Base-by-base conservation (phyloP, 2,329 filamentous ascomycete genomes). In the Talaromyces sp. region DNA sequence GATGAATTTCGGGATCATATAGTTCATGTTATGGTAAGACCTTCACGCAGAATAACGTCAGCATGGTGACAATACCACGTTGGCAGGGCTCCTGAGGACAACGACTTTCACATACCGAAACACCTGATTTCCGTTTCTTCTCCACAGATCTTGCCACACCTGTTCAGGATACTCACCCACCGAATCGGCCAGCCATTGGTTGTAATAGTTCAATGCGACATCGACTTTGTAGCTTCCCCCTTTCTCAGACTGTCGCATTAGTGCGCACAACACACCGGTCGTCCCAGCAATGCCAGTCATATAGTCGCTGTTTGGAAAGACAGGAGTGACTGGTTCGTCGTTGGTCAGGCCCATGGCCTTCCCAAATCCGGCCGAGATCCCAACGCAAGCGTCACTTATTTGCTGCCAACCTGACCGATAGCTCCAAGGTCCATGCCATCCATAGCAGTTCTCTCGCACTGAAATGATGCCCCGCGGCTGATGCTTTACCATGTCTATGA, bases 281-380 rank as follows among this genome's bases (percentile, higher is more conserved):
- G 73, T 73, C 2, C 80, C 80, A 14, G 68, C 66, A 1, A 78
- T 71, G 1, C 80, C 41, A 6, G 27, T 69, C 68, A 70, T 78
- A 56, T 75, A 80, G 56, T 80, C 77, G 1, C 72, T 74, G 58
- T 80, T 80, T 0, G 77, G 77, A 54, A 79, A 78, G 4, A 78
- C 66, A 0, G 78, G 76, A 3, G 77, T 80, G 0, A 80, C 77
- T 0, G 77, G 67, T 60, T 79, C 78, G 43, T 78, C 72, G 32
- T 74, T 68, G 0, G 78, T 77, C 76, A 79, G 82, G 0, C 78
- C 77, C 76, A 79, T 82, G 0, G 78, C 79, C 32, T 74, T 66
- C 0, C 78, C 81, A 63, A 77, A 82, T 31, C 72, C 76, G 59
- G 75, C 71, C 0, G 79, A 81, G 0, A 82, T 75, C 31, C 81